phyloP scores from a whole-genome alignment of 2,329 filamentous ascomycete species.

The Fonsecaea multimorphosa region DNA sequence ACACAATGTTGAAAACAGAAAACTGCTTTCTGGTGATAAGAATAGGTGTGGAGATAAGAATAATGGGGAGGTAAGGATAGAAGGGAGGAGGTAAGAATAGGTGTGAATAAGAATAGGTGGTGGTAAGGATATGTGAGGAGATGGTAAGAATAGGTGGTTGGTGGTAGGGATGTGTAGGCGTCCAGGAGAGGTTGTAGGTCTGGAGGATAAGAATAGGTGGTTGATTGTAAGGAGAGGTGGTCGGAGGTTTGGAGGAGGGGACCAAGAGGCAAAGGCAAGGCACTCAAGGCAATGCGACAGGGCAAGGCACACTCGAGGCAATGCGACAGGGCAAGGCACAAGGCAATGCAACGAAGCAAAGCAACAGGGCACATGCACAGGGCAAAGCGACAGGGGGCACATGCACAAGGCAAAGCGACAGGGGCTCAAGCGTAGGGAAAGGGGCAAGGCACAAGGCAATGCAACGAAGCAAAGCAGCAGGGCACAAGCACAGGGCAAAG shows the following conservation, averaged over 20 bases:
- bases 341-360: no score
- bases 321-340: background rate
- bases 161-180: slow-evolving; percentile 3
- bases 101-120: background rate
- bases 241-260: no score
- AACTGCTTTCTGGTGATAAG: slow-evolving; percentile 42
- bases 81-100: background rate
- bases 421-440: background rate
- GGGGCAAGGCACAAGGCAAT: no score
- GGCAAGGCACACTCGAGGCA: no score
- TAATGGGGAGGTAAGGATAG: no score
- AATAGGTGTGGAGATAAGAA: background rate
- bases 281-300: no score
- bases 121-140: slow-evolving; percentile 12
- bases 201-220: no score
- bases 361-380: background rate
- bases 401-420: background rate
- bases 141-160: slow-evolving; percentile 11
- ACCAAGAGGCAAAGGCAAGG: no score
- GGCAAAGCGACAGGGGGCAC: background rate
- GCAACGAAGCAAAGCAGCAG: background rate
- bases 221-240: no score
- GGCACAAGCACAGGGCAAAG: background rate
- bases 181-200: no score
- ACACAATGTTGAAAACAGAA: slow-evolving; percentile 19